A percentile compares a stretch with the other conserved stretches of the same genome.
These are phyloP conservation scores for Solanum tarijense DNA, from an alignment of 257 asterid genomes.

Conservation along the genomic window DNA sequence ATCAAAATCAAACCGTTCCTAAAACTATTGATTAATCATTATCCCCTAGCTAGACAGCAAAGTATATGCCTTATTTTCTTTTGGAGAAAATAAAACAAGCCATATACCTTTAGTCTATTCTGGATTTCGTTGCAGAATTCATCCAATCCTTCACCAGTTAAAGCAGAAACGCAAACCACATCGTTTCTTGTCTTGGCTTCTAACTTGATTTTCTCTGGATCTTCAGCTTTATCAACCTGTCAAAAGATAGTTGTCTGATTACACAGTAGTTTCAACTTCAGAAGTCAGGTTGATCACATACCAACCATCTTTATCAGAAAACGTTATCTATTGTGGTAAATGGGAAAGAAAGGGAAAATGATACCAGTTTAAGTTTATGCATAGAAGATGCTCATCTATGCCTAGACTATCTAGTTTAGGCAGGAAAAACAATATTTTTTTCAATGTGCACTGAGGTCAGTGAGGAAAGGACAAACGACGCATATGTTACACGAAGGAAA, in stretches of 20 bases:
- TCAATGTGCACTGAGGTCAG: not conserved
- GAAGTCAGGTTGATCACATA: not conserved
- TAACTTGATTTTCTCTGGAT: conserved; percentile 52
- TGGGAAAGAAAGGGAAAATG: not conserved
- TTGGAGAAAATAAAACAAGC: not conserved
- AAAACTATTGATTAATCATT: not conserved
- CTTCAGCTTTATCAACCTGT: conserved; percentile 73
- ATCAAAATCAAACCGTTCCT: not conserved
- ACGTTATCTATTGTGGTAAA: not conserved
- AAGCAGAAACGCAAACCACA: conserved; percentile 80
- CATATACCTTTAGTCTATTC: conserved; percentile 58
- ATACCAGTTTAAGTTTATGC: not conserved
- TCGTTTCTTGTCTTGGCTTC: conserved; percentile 54
- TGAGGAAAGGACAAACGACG: not conserved
- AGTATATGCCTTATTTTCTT: not conserved
- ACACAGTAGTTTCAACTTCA: not conserved
- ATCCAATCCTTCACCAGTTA: conserved; percentile 89
- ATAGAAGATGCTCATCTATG: not conserved
- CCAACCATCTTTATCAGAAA: not conserved
- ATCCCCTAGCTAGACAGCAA: not conserved
- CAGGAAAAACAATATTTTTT: not conserved
- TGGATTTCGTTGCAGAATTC: conserved; percentile 83
- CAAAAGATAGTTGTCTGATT: conserved; percentile 8
- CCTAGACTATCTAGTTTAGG: not conserved
- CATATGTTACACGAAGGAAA: not conserved